phyloP scores from a whole-genome alignment of 1,284 basidiomycete genomes.

The Amylostereum areolatum region DNA sequence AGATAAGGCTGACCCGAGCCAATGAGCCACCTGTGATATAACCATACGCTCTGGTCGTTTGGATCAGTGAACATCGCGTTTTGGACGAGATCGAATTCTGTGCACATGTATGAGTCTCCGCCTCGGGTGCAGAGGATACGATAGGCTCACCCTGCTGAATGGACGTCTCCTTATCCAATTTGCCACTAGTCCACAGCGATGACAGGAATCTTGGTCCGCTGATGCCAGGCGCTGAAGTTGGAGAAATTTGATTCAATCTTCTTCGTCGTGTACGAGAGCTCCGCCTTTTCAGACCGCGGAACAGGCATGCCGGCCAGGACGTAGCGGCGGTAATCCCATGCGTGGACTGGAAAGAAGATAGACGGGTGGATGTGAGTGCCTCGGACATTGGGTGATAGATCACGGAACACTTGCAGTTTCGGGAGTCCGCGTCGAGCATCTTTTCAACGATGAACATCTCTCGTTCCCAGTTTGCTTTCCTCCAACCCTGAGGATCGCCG shows the following conservation, averaged over 20 bases:
- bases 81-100: constrained; percentile 88
- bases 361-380: not conserved
- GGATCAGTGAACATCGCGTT: constrained; percentile 98
- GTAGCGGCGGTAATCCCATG: constrained; percentile 89
- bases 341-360: constrained; percentile 58
- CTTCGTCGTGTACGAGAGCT: constrained; percentile 77
- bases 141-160: constrained; percentile 57
- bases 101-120: not conserved
- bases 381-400: constrained; percentile 4
- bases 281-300: constrained; percentile 44
- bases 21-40: constrained; percentile 96
- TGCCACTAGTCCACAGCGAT: constrained; percentile 58
- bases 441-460: constrained; percentile 85
- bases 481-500: constrained; percentile 58
- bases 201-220: constrained; percentile 84
- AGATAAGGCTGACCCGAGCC: constrained; percentile 49
- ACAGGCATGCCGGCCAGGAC: constrained; percentile 67
- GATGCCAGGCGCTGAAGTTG: constrained; percentile 99
- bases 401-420: constrained; percentile 69
- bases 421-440: constrained; percentile 82
- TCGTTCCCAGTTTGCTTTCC: constrained; percentile 70
- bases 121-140: not conserved
- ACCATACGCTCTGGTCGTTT: constrained; percentile 94
- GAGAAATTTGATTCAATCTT: constrained; percentile 96
- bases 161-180: constrained; percentile 42